phyloP scores from a whole-genome alignment of 495 filamentous ascomycete genomes.

The Arthonia radiata region DNA sequence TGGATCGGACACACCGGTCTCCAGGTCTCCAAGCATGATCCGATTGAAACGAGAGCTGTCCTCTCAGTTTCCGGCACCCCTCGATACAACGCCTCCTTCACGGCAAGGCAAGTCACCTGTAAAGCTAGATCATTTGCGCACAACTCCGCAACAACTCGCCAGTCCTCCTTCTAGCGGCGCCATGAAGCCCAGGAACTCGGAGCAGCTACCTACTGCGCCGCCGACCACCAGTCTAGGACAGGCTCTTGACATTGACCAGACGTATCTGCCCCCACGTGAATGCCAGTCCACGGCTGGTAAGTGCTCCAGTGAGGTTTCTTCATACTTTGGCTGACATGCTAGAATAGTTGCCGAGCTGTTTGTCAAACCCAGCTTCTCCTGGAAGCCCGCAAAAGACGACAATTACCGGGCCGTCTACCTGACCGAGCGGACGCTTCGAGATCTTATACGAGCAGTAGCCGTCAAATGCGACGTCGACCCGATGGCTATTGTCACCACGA shows the following conservation, averaged over 20 bases:
- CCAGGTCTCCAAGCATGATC: no score
- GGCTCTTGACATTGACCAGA: conserved; percentile 63
- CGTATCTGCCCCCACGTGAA: conserved; percentile 61
- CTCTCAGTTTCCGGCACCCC: conserved; percentile 14
- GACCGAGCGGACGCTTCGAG: conserved; percentile 41
- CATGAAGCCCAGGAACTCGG: conserved; percentile 2
- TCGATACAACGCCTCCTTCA: conserved; percentile 21
- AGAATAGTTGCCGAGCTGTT: conserved; percentile 65
- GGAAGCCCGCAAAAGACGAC: conserved; percentile 27
- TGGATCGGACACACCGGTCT: no score
- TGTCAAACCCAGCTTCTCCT: conserved; percentile 32
- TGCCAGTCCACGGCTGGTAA: conserved; percentile 39
- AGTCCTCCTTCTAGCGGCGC: conserved; percentile 22
- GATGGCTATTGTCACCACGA: conserved; percentile 34
- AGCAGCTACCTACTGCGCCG: conserved; percentile 3
- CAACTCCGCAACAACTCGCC: conserved; percentile 15
- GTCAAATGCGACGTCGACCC: conserved; percentile 58
- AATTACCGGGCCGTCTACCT: conserved; percentile 77
- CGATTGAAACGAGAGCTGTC: no score
- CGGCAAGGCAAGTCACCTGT: conserved; percentile 12
- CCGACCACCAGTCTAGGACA: conserved; percentile 30
- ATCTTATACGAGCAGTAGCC: conserved; percentile 45
- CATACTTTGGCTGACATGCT: conserved; percentile 1
- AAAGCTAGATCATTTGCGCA: no score
- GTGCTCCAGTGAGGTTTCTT: no score